Evolutionary conservation across 1,284 basidiomycete species (phyloP).

Genomic region (Pseudozyma sp.): DNA sequence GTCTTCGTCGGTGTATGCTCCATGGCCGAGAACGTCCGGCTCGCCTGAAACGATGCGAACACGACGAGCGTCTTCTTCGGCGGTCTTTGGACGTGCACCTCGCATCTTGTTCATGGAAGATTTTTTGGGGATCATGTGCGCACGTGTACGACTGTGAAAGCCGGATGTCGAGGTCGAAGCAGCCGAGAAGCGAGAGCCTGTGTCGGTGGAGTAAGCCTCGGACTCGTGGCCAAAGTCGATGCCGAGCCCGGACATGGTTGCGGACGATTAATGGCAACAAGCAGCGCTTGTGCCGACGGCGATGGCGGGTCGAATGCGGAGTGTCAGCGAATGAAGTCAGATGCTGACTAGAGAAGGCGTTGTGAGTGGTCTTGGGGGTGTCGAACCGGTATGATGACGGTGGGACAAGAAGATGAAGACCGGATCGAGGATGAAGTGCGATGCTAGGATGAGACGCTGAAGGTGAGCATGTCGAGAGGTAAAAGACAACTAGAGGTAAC

Average conservation of each 20-base stretch:
- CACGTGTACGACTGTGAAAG: constrained; percentile 36
- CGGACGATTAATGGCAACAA: not conserved
- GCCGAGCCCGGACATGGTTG: constrained; percentile 59
- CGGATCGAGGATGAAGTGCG: not conserved
- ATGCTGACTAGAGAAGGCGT: not conserved
- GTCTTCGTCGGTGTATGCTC: constrained; percentile 47
- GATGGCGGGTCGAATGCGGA: not conserved
- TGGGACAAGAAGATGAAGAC: not conserved
- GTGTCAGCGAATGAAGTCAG: not conserved
- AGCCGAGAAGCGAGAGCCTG: constrained; percentile 17
- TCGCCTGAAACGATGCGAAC: constrained; percentile 60
- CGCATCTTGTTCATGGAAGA: constrained; percentile 44
- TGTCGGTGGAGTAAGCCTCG: constrained; percentile 33
- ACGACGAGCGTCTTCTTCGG: constrained; percentile 39
- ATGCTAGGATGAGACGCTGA: not conserved
- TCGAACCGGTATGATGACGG: not conserved
- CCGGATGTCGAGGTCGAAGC: constrained; percentile 24
- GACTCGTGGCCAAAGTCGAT: constrained; percentile 60
- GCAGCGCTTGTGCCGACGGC: not conserved
- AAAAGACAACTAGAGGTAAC: not conserved
- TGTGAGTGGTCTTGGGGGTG: not conserved
- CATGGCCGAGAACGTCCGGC: constrained; percentile 48
- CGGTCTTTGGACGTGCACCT: constrained; percentile 31
- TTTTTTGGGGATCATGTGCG: constrained; percentile 45
- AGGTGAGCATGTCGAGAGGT: not conserved